These are phyloP conservation scores for Xylariaceae sp. DNA, from an alignment of 2,329 filamentous ascomycete genomes.

Conservation along the genomic window DNA sequence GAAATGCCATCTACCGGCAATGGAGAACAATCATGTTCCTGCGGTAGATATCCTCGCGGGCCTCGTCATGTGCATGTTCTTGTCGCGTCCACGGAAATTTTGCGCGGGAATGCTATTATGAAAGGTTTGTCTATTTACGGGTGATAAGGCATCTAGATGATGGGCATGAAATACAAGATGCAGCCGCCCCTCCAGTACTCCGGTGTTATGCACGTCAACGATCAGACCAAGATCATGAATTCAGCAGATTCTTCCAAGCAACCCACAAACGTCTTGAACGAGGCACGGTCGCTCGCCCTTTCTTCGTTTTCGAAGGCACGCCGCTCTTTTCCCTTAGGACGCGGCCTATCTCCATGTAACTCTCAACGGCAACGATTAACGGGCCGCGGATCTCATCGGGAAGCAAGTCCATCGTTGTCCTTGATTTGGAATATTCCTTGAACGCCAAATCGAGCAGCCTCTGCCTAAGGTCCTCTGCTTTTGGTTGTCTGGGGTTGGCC, in stretches of 20 bases:
- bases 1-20: too few relatives aligned
- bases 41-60: too few relatives aligned
- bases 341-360: slow-evolving; percentile 71
- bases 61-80: too few relatives aligned
- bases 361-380: slow-evolving; percentile 67
- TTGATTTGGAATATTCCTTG: slow-evolving; percentile 51
- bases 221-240: slow-evolving; percentile 3
- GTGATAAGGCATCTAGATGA: too few relatives aligned
- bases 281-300: slow-evolving; percentile 28
- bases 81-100: too few relatives aligned
- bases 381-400: slow-evolving; percentile 58
- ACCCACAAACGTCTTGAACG: slow-evolving; percentile 29
- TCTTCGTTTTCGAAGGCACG: slow-evolving; percentile 19
- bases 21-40: too few relatives aligned
- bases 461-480: slow-evolving; percentile 47
- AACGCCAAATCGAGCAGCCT: slow-evolving; percentile 59
- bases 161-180: too few relatives aligned
- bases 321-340: slow-evolving; percentile 44
- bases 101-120: too few relatives aligned
- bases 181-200: too few relatives aligned
- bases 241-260: slow-evolving; percentile 29
- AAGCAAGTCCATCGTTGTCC: slow-evolving; percentile 56
- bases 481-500: slow-evolving; percentile 41
- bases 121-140: too few relatives aligned
- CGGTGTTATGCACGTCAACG: too few relatives aligned